Conservation (phyloP, 805 yeast genomes). For the Candida stauntonica region DNA sequence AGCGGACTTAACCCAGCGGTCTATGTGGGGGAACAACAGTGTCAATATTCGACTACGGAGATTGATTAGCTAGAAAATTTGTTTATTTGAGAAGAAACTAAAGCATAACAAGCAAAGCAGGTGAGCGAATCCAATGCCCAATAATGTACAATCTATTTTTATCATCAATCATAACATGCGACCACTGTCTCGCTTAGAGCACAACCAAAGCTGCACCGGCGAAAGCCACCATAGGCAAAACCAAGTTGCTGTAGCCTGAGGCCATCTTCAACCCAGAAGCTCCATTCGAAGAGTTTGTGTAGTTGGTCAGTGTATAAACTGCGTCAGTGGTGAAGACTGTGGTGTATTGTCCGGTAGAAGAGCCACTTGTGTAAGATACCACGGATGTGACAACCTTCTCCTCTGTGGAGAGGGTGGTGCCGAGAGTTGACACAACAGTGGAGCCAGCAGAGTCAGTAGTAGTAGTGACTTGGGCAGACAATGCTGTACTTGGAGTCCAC, state of each 20-base stretch:
- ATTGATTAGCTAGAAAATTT: neutral
- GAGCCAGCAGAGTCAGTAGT: conserved; percentile 11
- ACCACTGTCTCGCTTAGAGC: conserved; percentile 3
- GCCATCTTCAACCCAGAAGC: conserved; percentile 10
- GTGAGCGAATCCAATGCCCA: too few species aligned
- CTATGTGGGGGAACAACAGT: neutral
- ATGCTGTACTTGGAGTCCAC: conserved; percentile 11
- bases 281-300: conserved; percentile 14
- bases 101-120: too few species aligned
- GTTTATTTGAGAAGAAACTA: neutral
- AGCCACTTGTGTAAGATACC: conserved; percentile 12
- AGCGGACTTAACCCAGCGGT: neutral
- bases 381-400: conserved; percentile 13
- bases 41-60: too few species aligned
- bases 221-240: conserved; percentile 12
- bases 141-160: conserved; percentile 1
- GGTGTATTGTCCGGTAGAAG: conserved; percentile 15
- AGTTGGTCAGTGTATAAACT: conserved; percentile 13
- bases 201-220: conserved; percentile 15
- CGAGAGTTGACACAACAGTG: conserved; percentile 11
- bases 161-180: conserved; percentile 8
- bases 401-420: conserved; percentile 10
- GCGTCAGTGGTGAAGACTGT: conserved; percentile 14
- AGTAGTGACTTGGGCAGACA: conserved; percentile 9
- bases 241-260: conserved; percentile 4